Base-by-base conservation (phyloP, 169 alveolate species). In the Plasmodium sp. region DNA sequence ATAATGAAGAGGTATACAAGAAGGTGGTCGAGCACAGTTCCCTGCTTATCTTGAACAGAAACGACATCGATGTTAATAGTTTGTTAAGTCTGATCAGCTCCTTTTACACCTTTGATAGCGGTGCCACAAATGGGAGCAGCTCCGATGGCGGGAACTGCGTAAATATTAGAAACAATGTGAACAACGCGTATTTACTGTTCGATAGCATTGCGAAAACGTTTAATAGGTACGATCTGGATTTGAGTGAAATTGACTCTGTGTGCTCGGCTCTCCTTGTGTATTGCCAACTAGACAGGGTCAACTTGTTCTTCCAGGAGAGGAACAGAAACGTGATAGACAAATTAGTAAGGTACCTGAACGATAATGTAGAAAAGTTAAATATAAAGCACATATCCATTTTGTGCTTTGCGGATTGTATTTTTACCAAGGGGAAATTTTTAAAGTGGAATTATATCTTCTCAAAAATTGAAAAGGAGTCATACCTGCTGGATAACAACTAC, bases 31-130 rank as follows among this genome's bases (percentile, higher is more conserved):
- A 85, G 9, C 93, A 85, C 18, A 34, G 85, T 36, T 74, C 93
- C 9, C 62, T 85, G 34, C 84, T 85, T 31, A 85, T 85, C 33
- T 85, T 85, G 67, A 85, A 75, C 51, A 74, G 93, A 75, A 85
- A 85, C 80, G 93, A 85, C 62, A 85, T 85, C 39, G 93, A 85
- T 54, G 62, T 85, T 34, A 85, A 85, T 75, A 85, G 79, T 75
- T 33, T 85, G 12, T 12, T 85, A 31, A 74, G 85, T 75, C 43
- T 85, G 18, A 51, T 85, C 12, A 73, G 67, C 80, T 85, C 93
- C 7, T 85, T 85, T 75, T 74, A 45, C 79, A 31, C 85, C 31
- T 74, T 74, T 48, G 39, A 62, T 31, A 71, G 51, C 6, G 48
- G 27, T 5, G 16, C 18, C 74, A 27, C 18, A 67, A 22, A 27